Conservation (phyloP, 2,329 filamentous ascomycete genomes). For the Leptographium radiaticola region DNA sequence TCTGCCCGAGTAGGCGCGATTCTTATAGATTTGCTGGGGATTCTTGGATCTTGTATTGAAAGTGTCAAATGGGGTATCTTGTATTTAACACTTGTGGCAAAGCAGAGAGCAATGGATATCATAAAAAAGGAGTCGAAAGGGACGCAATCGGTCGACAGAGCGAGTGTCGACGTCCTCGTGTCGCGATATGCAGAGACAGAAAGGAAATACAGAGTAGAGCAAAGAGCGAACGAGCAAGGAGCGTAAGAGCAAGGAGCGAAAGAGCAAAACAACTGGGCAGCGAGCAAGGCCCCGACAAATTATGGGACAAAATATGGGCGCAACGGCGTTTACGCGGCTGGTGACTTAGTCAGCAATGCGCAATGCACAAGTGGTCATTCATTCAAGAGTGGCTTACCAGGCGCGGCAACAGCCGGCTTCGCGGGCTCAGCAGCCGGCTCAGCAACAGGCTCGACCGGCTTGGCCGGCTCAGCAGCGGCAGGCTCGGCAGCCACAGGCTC, state of each 20-base stretch:
- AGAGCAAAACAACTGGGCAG: not conserved
- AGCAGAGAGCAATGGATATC: slow-evolving; percentile 8
- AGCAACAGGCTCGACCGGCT: slow-evolving; percentile 10
- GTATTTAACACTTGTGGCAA: slow-evolving; percentile 3
- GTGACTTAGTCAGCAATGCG: not conserved
- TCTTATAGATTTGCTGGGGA: not conserved
- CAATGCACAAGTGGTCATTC: not conserved
- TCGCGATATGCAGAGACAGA: not conserved
- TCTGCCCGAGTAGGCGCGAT: slow-evolving; percentile 7
- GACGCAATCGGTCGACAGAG: not conserved
- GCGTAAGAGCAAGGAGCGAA: not conserved
- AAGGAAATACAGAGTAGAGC: not conserved
- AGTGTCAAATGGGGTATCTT: slow-evolving; percentile 7
- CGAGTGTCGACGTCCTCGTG: too few species aligned
- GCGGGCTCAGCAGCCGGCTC: slow-evolving; percentile 7
- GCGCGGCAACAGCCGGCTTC: slow-evolving; percentile 13
- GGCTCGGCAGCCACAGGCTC: slow-evolving; percentile 2
- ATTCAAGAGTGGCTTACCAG: slow-evolving; percentile 14
- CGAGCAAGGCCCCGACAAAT: too few species aligned
- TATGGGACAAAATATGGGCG: not conserved
- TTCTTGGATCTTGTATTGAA: not conserved
- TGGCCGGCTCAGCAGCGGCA: slow-evolving; percentile 13
- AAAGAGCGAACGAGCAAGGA: not conserved
- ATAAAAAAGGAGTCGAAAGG: not conserved
- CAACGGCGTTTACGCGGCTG: not conserved